These are phyloP conservation scores for Violaceomyces palustris DNA, from an alignment of 1,284 basidiomycete species.

Conservation along the genomic window DNA sequence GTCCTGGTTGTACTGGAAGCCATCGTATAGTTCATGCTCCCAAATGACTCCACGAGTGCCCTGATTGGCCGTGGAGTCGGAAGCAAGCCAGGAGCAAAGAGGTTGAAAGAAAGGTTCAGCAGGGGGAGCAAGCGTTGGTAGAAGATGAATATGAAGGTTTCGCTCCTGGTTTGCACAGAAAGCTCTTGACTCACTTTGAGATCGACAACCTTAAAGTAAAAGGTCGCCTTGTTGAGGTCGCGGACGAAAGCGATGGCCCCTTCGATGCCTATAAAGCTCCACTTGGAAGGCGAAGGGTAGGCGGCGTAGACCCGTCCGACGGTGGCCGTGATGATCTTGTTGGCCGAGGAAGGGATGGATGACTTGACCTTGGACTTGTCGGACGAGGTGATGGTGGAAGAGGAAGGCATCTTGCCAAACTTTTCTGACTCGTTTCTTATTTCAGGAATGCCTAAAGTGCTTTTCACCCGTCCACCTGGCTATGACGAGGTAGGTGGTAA, in stretches of 20 bases:
- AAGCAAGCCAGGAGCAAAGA: too few relatives aligned
- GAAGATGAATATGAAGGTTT: constrained; percentile 1
- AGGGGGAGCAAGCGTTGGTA: background rate
- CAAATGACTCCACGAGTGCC: constrained; percentile 83
- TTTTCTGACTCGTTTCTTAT: too few relatives aligned
- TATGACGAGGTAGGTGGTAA: constrained; percentile 43
- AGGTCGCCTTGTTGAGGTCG: constrained; percentile 31
- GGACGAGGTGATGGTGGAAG: constrained; percentile 42
- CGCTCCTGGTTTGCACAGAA: background rate
- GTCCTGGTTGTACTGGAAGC: constrained; percentile 78
- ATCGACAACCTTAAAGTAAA: constrained; percentile 45
- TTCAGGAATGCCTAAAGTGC: constrained; percentile 33
- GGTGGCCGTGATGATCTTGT: constrained; percentile 51
- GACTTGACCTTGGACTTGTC: constrained; percentile 51
- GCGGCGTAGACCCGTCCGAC: constrained; percentile 49
- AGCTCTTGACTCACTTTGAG: constrained; percentile 18
- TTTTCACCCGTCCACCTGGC: constrained; percentile 47
- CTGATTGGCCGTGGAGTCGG: constrained; percentile 23
- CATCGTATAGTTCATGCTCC: constrained; percentile 87
- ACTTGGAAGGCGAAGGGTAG: constrained; percentile 24
- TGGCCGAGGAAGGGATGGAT: constrained; percentile 39
- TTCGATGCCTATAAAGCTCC: constrained; percentile 47
- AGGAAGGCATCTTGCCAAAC: constrained; percentile 41
- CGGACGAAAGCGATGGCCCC: constrained; percentile 48
- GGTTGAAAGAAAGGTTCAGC: background rate